phyloP scores from a whole-genome alignment of 2,329 filamentous ascomycete species.

The Fusarium sublunatum region DNA sequence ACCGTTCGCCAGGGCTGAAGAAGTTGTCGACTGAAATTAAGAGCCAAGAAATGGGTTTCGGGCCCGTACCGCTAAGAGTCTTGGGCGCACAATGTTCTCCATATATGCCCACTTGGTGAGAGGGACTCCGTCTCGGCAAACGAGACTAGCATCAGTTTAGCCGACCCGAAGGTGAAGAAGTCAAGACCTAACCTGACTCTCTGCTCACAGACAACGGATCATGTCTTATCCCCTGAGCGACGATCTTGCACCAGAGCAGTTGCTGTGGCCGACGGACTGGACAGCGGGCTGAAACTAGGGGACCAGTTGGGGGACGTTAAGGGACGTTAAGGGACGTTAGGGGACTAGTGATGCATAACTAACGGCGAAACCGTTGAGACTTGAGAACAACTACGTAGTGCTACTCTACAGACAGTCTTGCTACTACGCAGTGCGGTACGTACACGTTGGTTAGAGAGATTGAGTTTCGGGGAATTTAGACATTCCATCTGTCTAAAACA shows the following conservation, averaged over 20 bases:
- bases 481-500: constrained; percentile 11
- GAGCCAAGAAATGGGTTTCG: constrained; percentile 2
- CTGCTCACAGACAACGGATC: constrained; percentile 1
- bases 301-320: neutral
- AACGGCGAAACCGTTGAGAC: constrained; percentile 2
- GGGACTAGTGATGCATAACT: too few species aligned
- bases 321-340: neutral
- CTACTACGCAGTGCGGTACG: too few species aligned
- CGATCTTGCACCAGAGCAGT: constrained; percentile 30
- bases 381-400: too few species aligned
- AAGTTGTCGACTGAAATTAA: constrained; percentile 12
- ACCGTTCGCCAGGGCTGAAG: constrained; percentile 6
- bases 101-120: constrained; percentile 10
- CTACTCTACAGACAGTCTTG: too few species aligned
- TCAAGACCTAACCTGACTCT: neutral
- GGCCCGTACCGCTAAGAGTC: constrained; percentile 4
- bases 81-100: constrained; percentile 3
- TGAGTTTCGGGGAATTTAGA: constrained; percentile 28
- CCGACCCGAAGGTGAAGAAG: neutral
- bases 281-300: constrained; percentile 5
- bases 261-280: constrained; percentile 3
- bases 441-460: neutral
- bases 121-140: constrained; percentile 3
- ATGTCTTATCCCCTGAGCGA: constrained; percentile 15
- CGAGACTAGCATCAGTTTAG: neutral